Conservation (phyloP, 169 alveolate species). For the Plasmodium gaboni region DNA sequence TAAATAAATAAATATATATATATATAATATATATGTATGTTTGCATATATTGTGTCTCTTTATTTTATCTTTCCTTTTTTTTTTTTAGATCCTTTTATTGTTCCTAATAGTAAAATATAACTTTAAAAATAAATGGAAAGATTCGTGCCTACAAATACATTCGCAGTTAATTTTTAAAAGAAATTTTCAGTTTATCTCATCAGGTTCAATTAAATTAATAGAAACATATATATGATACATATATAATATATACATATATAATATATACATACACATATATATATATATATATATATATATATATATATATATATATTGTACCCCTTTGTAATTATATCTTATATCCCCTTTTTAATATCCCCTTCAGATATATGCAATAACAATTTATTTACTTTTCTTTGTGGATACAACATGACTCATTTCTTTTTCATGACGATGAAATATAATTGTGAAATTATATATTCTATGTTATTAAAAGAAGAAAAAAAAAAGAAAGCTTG, state of each 20-base stretch:
- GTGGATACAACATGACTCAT: conserved; percentile 44
- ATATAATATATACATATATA: neutral
- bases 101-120: conserved; percentile 18
- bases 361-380: conserved; percentile 3
- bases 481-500: conserved; percentile 6
- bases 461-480: neutral
- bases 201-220: neutral
- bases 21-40: neutral
- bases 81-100: conserved; percentile 10
- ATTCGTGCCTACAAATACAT: conserved; percentile 5
- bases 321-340: too few species aligned
- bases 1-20: too few species aligned
- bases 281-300: too few species aligned
- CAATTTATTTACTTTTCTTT: conserved; percentile 11
- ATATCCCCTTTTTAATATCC: neutral
- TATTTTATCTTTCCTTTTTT: neutral
- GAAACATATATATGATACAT: too few species aligned
- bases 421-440: conserved; percentile 26
- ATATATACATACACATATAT: too few species aligned
- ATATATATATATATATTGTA: too few species aligned
- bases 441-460: conserved; percentile 15
- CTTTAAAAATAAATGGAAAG: neutral
- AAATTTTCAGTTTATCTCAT: neutral
- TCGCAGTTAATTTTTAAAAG: neutral
- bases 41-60: neutral